Evolutionary conservation across 2,329 filamentous ascomycete genomes (phyloP), one percentile per base, ranked within the genome.

Genomic region (Epichloe sylvatica): DNA sequence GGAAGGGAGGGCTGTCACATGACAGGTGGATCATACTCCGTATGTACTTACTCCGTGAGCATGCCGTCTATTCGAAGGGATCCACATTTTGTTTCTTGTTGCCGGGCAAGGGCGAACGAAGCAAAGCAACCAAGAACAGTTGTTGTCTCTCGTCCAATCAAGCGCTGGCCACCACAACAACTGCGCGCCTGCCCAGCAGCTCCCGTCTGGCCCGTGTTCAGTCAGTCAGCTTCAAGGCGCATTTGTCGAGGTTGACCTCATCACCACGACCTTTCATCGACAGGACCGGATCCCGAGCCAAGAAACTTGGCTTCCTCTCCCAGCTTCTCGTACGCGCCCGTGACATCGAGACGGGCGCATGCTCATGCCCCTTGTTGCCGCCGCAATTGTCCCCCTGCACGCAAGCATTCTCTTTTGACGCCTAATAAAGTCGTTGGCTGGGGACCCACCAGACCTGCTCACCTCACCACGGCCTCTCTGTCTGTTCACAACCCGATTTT

Each of bases 81-180:
- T 40, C 47, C 47, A 49, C 21, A 40, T n/a, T 42, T 39, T 47
- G 45, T 37, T 38, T 46, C 50, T 51, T 23, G 53, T 56, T 55
- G 53, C 54, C 50, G 40, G 54, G 54, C 54, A 54, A 36, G 36
- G 17, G 25, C 25, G 25, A 30, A 30, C 25, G 25, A 30, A 9
- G 9, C 30, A 25, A 21, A 25, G 30, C 19, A 42, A 37, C 36
- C 47, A 49, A 34, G 23, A 38, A 34, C 42, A 47, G 19, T 37
- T 33, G 19, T 35, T 33, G 47, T 45, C 25, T 45, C 48, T 35
- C 51, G 37, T 46, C 55, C 53, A 56, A 56, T 56, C 53, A 55
- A 36, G 47, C 50, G 33, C 35, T 40, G 17, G 46, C 45, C 47
- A 49, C 46, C 49, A 55, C 49, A 55, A 52, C 55, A 51, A 52